Base-by-base conservation (phyloP, 75 land plant species). In the Gnetum montanum region DNA sequence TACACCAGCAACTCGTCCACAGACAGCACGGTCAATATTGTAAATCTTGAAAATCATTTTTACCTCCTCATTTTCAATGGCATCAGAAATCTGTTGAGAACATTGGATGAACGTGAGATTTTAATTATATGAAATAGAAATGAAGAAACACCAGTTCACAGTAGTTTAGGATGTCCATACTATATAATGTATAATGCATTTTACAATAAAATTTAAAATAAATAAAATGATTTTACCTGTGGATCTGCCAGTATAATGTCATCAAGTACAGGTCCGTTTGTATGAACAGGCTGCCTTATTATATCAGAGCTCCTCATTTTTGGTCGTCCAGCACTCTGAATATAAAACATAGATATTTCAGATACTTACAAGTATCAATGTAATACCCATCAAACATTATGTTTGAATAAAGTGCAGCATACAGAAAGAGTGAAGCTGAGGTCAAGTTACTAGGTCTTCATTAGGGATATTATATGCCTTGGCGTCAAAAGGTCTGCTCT, bases 1-100 rank as follows among this genome's bases (percentile, higher is more conserved):
- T 0, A 69, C 83, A 58, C 98, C 98, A 49, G 96, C 78, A 37
- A 94, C 62, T 24, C 98, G 97, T 2, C 96, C 98, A 76, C 98
- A 83, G 35, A 79, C 99, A 68, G 99, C 76, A 40, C 99, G 79
- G 46, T 95, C 97, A 15, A 86, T 81, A 75, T 95, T 95, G 63
- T 73, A 83, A 3, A 95, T 83, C 26, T 76, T 52, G 1, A 78
- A n/a, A 22, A 80, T 74, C 62, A 86, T 90, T 31, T 72, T 31
- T 2, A 83, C 83, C 12, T 44, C 70, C 61, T 94, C 98, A 8
- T 86, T 71, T 33, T 80, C 81, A 56, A 94, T 94, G 36, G 98
- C 98, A 46, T 75, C 85, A 3, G 54, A n/a, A n/a, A n/a, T n/a
- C n/a, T n/a, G n/a, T n/a, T n/a, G n/a, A n/a, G n/a, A 57, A 66